Conservation (phyloP, 1,284 basidiomycete genomes). For the Amylostereum chailletii region DNA sequence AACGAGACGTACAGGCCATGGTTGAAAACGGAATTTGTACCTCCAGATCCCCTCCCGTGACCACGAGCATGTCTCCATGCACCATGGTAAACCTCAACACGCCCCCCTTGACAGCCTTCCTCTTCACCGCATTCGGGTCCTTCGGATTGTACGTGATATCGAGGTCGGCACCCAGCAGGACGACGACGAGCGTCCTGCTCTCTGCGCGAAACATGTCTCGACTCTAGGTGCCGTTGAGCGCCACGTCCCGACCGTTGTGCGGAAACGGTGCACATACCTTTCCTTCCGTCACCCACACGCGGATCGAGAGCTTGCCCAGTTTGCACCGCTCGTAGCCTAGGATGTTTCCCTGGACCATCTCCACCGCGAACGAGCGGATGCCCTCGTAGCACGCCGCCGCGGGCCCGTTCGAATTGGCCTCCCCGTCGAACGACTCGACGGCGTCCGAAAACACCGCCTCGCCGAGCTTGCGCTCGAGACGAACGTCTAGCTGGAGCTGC, state of each 20-base stretch:
- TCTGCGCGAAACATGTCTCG: constrained; percentile 14
- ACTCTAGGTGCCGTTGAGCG: constrained; percentile 12
- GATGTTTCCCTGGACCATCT: neutral
- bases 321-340: neutral
- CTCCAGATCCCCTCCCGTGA: constrained; percentile 45
- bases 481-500: constrained; percentile 27
- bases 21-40: constrained; percentile 23
- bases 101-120: constrained; percentile 11
- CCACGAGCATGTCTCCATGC: constrained; percentile 46
- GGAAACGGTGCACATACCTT: constrained; percentile 5
- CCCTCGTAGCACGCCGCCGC: neutral
- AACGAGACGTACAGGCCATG: neutral
- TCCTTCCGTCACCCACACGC: constrained; percentile 9
- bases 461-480: constrained; percentile 14
- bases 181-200: constrained; percentile 12
- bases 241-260: neutral
- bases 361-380: neutral
- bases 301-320: neutral
- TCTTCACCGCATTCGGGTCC: neutral
- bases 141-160: constrained; percentile 17
- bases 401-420: neutral
- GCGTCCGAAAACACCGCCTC: constrained; percentile 1
- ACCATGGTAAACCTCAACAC: constrained; percentile 37
- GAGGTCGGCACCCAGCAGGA: constrained; percentile 24
- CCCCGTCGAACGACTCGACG: neutral